Percentiles rank a stretch among this genome's conserved stretches.
Conservation (phyloP, 2,329 filamentous ascomycete species). For the Diaporthe sp. region DNA sequence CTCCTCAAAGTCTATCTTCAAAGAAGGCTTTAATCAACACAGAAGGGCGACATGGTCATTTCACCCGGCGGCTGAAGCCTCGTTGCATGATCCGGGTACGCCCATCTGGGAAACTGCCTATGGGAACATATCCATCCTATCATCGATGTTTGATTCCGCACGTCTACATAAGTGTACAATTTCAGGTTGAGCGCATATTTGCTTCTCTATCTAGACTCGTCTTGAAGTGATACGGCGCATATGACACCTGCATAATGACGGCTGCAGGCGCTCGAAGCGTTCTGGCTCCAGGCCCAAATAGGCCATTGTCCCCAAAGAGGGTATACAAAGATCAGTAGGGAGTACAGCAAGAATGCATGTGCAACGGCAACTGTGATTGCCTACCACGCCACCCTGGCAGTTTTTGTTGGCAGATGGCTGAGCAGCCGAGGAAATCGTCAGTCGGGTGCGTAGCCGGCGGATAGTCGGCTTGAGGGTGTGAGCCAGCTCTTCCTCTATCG, state of each 20-base stretch:
- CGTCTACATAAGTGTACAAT: background rate
- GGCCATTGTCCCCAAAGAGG: background rate
- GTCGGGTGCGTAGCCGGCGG: background rate
- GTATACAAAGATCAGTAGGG: background rate
- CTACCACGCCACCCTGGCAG: background rate
- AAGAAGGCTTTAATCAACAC: conserved; percentile 3
- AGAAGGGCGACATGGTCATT: background rate
- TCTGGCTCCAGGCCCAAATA: background rate
- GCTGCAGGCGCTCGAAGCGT: conserved; percentile 6
- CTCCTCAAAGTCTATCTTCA: background rate
- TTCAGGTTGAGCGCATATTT: background rate
- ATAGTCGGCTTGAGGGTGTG: background rate
- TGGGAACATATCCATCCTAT: background rate
- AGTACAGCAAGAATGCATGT: background rate
- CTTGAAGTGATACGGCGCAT: background rate
- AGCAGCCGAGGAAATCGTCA: background rate
- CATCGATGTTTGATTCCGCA: background rate
- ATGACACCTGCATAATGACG: conserved; percentile 11
- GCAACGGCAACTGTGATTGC: background rate
- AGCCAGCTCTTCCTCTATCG: background rate
- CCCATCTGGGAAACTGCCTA: background rate
- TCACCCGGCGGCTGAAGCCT: background rate
- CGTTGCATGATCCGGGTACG: background rate
- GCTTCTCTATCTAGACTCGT: background rate
- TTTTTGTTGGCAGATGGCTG: background rate